Percentiles rank a stretch among this genome's conserved stretches.
These are phyloP conservation scores for Cotoneaster glaucophyllus DNA, from an alignment of 306 rosid genomes.

Conservation along the genomic window DNA sequence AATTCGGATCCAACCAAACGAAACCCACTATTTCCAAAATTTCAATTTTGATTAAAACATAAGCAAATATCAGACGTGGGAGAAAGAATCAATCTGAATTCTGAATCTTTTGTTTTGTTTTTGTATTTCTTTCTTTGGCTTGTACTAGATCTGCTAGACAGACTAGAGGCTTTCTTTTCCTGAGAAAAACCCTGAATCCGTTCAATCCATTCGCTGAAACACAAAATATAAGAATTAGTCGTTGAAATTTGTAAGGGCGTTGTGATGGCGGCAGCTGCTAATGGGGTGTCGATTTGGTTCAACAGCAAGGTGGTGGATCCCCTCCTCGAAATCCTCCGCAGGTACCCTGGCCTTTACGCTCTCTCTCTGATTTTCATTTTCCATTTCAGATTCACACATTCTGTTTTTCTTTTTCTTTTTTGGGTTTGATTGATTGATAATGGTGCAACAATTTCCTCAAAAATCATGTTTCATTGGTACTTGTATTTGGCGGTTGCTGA, in stretches of 20 bases:
- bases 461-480: too few relatives aligned
- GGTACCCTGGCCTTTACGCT: conserved; percentile 23
- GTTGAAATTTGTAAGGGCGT: background rate
- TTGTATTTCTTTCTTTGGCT: background rate
- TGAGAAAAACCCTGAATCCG: background rate
- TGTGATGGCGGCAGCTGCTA: background rate
- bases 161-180: background rate
- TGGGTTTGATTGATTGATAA: background rate
- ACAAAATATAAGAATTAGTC: too few relatives aligned
- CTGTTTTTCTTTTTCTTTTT: too few relatives aligned
- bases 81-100: too few relatives aligned
- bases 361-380: conserved; percentile 1
- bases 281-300: conserved; percentile 46
- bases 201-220: background rate
- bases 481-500: background rate
- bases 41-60: background rate
- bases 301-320: conserved; percentile 63
- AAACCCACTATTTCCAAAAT: background rate
- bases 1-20: background rate
- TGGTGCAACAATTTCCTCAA: too few relatives aligned
- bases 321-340: conserved; percentile 55
- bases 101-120: background rate
- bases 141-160: background rate
- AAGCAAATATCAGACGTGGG: background rate
- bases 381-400: background rate